These are phyloP conservation scores for Ocimum tenuiflorum DNA, from an alignment of 257 asterid species.

Conservation along the genomic window DNA sequence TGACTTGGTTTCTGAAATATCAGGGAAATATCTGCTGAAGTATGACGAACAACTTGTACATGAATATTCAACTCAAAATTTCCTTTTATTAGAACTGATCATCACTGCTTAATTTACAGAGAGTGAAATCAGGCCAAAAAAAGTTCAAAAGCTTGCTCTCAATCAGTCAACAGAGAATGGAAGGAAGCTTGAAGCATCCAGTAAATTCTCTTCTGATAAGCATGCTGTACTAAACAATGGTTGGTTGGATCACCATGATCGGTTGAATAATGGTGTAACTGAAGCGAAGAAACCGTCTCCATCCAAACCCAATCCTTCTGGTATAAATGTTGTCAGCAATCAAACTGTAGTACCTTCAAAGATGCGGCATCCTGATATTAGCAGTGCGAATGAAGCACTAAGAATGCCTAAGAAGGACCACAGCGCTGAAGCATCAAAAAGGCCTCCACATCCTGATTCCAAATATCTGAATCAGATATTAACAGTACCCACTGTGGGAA, in stretches of 20 bases:
- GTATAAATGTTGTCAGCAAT: slow-evolving; percentile 19
- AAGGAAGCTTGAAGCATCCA: slow-evolving; percentile 35
- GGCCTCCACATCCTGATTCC: slow-evolving; percentile 72
- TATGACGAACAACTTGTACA: not conserved
- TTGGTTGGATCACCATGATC: slow-evolving; percentile 24
- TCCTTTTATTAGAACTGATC: slow-evolving; percentile 28
- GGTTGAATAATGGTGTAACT: slow-evolving; percentile 34
- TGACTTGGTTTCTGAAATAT: not conserved
- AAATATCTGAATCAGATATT: slow-evolving; percentile 49
- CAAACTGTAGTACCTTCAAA: slow-evolving; percentile 29
- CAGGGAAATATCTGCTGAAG: not conserved
- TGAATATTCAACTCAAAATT: slow-evolving; percentile 10
- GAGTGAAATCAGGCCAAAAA: slow-evolving; percentile 51
- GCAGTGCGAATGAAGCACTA: slow-evolving; percentile 12
- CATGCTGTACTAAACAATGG: slow-evolving; percentile 25
- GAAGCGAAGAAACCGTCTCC: slow-evolving; percentile 33
- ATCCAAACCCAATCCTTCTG: slow-evolving; percentile 28
- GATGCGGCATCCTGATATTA: slow-evolving; percentile 14
- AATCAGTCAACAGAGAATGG: slow-evolving; percentile 50
- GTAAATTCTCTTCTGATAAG: slow-evolving; percentile 26
- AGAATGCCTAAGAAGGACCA: slow-evolving; percentile 27
- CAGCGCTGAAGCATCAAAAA: slow-evolving; percentile 34
- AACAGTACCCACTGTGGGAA: slow-evolving; percentile 43
- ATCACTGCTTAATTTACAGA: slow-evolving; percentile 45
- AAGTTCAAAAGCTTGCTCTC: slow-evolving; percentile 39